Conservation (phyloP, 2,329 filamentous ascomycete species). For the Beauveria varroae region DNA sequence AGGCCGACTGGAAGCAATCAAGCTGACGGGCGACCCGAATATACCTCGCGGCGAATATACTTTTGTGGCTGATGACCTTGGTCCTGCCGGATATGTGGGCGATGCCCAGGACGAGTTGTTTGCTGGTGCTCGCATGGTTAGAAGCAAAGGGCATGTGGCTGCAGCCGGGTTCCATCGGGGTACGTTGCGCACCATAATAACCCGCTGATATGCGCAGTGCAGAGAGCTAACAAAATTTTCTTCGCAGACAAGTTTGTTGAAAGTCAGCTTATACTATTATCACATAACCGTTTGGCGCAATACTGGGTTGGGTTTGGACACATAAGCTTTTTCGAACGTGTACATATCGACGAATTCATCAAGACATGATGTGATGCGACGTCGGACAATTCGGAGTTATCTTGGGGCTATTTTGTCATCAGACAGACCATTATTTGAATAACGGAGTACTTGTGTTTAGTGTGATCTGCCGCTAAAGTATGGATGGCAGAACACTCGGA, state of each 20-base stretch:
- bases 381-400: background rate
- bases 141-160: constrained; percentile 71
- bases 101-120: constrained; percentile 62
- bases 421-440: background rate
- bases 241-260: constrained; percentile 62
- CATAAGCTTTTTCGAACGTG: constrained; percentile 53
- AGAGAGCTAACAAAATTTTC: background rate
- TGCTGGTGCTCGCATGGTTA: constrained; percentile 64
- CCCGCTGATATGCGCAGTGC: constrained; percentile 2
- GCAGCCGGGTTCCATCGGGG: constrained; percentile 62
- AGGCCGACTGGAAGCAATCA: constrained; percentile 73
- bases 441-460: background rate
- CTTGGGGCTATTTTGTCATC: background rate
- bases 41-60: constrained; percentile 80
- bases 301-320: constrained; percentile 64
- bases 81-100: constrained; percentile 54
- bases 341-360: constrained; percentile 49
- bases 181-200: constrained; percentile 33
- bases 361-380: constrained; percentile 15
- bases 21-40: constrained; percentile 86
- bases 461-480: background rate
- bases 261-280: constrained; percentile 71
- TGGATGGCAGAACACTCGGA: background rate
- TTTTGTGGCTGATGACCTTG: constrained; percentile 74
- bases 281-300: constrained; percentile 68